phyloP scores from a whole-genome alignment of 2,329 filamentous ascomycete species.

The Biscogniauxia sp. region DNA sequence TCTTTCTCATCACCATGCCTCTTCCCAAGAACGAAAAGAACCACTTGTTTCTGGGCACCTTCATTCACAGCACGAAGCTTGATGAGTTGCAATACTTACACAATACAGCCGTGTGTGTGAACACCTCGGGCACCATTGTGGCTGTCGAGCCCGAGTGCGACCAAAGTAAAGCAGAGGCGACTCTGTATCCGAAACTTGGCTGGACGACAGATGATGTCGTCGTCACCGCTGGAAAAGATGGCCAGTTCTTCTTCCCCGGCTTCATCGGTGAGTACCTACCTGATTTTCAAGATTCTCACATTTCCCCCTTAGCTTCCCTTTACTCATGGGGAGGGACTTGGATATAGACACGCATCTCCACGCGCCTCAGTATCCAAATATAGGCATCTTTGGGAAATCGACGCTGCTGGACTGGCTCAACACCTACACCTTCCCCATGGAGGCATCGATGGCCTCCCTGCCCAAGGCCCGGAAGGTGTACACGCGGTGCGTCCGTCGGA shows the following conservation, averaged over 20 bases:
- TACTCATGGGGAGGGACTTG: constrained; percentile 17
- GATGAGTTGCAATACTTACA: constrained; percentile 51
- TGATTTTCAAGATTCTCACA: not conserved
- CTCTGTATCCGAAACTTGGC: constrained; percentile 41
- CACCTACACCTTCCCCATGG: constrained; percentile 92
- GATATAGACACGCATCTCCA: constrained; percentile 89
- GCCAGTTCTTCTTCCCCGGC: constrained; percentile 79
- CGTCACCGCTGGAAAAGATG: constrained; percentile 38
- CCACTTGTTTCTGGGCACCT: constrained; percentile 53
- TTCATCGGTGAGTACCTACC: constrained; percentile 62
- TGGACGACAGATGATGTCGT: constrained; percentile 43
- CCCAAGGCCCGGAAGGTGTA: constrained; percentile 70
- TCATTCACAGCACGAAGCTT: constrained; percentile 51
- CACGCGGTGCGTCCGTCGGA: constrained; percentile 72
- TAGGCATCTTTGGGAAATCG: constrained; percentile 88
- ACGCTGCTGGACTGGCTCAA: constrained; percentile 92
- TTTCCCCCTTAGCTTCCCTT: not conserved
- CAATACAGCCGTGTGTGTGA: constrained; percentile 50
- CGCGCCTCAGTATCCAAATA: constrained; percentile 91
- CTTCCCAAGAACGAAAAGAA: constrained; percentile 28
- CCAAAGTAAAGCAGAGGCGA: constrained; percentile 32
- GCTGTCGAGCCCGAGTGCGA: constrained; percentile 41
- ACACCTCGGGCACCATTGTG: constrained; percentile 47
- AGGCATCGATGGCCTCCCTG: constrained; percentile 68
- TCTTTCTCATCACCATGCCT: constrained; percentile 18